Percentiles rank a stretch among this genome's conserved stretches.
Conservation (phyloP, 192 early-diverging fungal genomes). For the Backusella liffmaniae region DNA sequence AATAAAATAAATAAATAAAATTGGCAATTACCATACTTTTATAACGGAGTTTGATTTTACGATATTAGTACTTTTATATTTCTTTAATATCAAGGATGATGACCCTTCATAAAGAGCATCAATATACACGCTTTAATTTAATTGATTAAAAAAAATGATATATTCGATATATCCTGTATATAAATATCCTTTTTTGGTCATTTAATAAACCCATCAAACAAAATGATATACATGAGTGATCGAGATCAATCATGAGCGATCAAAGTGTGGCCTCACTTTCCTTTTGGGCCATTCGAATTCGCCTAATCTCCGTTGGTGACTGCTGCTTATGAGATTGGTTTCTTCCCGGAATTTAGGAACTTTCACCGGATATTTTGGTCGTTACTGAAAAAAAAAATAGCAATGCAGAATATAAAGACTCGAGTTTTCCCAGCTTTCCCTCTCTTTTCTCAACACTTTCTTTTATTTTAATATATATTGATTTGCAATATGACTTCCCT, state of each 20-base stretch:
- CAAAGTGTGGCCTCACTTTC: not conserved
- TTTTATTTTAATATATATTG: not conserved
- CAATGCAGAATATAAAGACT: constrained; percentile 5
- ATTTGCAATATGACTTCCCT: constrained; percentile 14
- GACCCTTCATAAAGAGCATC: too few relatives aligned
- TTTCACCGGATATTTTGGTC: not conserved
- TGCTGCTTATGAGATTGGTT: not conserved
- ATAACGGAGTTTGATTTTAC: not conserved
- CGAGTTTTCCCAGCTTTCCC: not conserved
- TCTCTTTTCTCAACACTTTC: not conserved
- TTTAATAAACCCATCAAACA: not conserved
- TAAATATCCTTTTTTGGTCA: not conserved
- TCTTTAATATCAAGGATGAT: too few relatives aligned
- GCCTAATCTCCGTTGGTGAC: constrained; percentile 2
- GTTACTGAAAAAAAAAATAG: constrained; percentile 1
- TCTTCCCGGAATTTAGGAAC: not conserved
- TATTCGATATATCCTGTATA: not conserved
- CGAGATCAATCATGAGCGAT: not conserved
- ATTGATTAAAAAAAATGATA: not conserved
- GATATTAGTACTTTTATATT: not conserved
- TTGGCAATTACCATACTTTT: not conserved
- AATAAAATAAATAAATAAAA: not conserved
- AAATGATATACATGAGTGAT: not conserved
- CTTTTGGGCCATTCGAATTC: not conserved
- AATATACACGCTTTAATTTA: not conserved